Conservation (phyloP, 2,329 filamentous ascomycete genomes). For the Domatiomyces catenatus region DNA sequence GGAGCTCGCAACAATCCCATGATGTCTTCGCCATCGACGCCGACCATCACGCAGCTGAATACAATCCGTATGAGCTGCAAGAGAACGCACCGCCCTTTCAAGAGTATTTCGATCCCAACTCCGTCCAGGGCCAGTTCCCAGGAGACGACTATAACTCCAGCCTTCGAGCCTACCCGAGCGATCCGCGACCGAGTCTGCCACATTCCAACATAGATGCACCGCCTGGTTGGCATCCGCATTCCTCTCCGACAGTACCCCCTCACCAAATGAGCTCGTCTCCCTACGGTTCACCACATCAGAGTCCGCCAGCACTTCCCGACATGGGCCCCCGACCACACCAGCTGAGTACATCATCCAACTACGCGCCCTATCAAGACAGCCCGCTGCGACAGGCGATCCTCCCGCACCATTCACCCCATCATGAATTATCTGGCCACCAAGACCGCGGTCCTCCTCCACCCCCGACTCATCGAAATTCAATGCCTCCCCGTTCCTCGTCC, state of each 20-base stretch:
- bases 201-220: not conserved
- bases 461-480: constrained; percentile 10
- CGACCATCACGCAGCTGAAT: not conserved
- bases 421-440: constrained; percentile 6
- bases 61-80: not conserved
- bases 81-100: not conserved
- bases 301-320: constrained; percentile 4
- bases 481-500: not conserved
- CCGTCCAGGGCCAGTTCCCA: not conserved
- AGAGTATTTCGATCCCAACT: not conserved
- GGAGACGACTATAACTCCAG: not conserved
- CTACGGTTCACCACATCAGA: not conserved
- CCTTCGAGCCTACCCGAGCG: not conserved
- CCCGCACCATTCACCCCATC: constrained; percentile 7
- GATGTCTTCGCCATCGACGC: not conserved
- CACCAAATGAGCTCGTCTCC: not conserved
- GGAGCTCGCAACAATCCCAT: not conserved
- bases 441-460: constrained; percentile 19
- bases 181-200: not conserved
- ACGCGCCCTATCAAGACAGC: constrained; percentile 17
- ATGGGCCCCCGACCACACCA: constrained; percentile 4
- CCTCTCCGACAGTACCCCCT: not conserved
- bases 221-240: not conserved
- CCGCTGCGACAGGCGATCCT: constrained; percentile 18
- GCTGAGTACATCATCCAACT: constrained; percentile 15